Evolutionary conservation across 139 green algal genomes (phyloP).

Genomic region (Picochlorum sp.): DNA sequence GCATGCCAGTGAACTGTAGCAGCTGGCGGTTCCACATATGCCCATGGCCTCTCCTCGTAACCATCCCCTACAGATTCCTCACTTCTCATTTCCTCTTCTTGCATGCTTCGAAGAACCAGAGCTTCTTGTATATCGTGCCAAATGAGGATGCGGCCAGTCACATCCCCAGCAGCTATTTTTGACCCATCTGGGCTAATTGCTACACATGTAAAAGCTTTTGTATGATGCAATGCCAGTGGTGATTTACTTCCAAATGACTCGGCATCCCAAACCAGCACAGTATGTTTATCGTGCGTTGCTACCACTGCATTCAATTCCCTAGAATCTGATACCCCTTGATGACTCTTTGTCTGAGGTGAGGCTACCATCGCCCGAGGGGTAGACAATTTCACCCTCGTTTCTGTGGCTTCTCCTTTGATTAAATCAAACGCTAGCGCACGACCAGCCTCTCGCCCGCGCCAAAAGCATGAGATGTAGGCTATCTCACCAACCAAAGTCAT

Average conservation of each 20-base stretch:
- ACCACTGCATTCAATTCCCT: slow-evolving; percentile 6
- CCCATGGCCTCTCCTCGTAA: not conserved
- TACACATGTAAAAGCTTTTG: slow-evolving; percentile 45
- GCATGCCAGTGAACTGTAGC: slow-evolving; percentile 82
- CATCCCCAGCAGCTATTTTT: slow-evolving; percentile 60
- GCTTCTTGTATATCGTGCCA: slow-evolving; percentile 42
- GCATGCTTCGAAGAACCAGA: slow-evolving; percentile 6
- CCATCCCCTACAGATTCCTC: not conserved
- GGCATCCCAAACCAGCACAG: slow-evolving; percentile 41
- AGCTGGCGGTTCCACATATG: not conserved
- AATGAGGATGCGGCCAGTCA: slow-evolving; percentile 61
- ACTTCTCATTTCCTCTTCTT: not conserved
- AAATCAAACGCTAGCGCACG: not conserved
- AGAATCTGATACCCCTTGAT: too few species aligned
- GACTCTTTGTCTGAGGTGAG: too few species aligned
- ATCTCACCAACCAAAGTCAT: not conserved
- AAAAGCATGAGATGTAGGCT: slow-evolving; percentile 1
- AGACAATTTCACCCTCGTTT: not conserved
- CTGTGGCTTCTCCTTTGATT: not conserved
- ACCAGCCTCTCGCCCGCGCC: not conserved
- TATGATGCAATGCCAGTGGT: slow-evolving; percentile 52
- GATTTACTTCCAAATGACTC: slow-evolving; percentile 5
- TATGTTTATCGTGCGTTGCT: slow-evolving; percentile 44
- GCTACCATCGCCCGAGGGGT: not conserved
- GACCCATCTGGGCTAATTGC: slow-evolving; percentile 2